phyloP scores from a whole-genome alignment of 345 rosid species.

The Carallia pectinifolia region DNA sequence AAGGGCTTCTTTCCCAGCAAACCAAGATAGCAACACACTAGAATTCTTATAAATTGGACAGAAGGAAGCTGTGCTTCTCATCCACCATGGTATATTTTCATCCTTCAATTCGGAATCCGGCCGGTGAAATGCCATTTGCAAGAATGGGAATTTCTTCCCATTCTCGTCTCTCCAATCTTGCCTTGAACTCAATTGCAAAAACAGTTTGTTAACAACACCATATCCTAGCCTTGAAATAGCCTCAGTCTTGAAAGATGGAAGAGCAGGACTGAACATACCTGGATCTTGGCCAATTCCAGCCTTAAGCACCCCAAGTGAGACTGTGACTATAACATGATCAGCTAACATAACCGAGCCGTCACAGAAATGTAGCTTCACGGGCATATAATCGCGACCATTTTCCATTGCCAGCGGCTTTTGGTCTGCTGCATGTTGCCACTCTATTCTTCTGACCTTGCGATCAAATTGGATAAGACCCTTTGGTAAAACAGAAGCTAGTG shows the following conservation, averaged over 20 bases:
- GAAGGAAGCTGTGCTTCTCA: slow-evolving; percentile 78
- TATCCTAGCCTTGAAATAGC: slow-evolving; percentile 86
- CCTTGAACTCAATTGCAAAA: slow-evolving; percentile 47
- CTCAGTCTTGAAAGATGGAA: slow-evolving; percentile 68
- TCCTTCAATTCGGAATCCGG: slow-evolving; percentile 53
- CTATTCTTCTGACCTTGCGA: slow-evolving; percentile 56
- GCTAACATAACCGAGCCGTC: slow-evolving; percentile 76
- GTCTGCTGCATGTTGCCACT: slow-evolving; percentile 55
- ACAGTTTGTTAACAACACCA: slow-evolving; percentile 93
- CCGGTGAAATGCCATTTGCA: slow-evolving; percentile 70
- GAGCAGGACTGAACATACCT: slow-evolving; percentile 71
- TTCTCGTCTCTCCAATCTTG: slow-evolving; percentile 24
- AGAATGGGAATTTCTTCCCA: slow-evolving; percentile 48
- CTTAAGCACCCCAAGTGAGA: slow-evolving; percentile 87
- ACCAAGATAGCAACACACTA: slow-evolving; percentile 77
- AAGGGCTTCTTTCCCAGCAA: slow-evolving; percentile 92
- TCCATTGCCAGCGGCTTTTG: slow-evolving; percentile 10
- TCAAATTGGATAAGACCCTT: slow-evolving; percentile 65
- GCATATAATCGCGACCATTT: slow-evolving; percentile 37
- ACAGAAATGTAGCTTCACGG: slow-evolving; percentile 74
- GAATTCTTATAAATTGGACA: slow-evolving; percentile 72
- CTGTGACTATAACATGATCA: slow-evolving; percentile 90
- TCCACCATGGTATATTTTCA: slow-evolving; percentile 83
- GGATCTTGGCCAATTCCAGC: slow-evolving; percentile 53
- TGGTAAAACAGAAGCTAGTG: slow-evolving; percentile 76